phyloP scores from a whole-genome alignment of 106 monocot genomes.

The Apostasia ramifera region DNA sequence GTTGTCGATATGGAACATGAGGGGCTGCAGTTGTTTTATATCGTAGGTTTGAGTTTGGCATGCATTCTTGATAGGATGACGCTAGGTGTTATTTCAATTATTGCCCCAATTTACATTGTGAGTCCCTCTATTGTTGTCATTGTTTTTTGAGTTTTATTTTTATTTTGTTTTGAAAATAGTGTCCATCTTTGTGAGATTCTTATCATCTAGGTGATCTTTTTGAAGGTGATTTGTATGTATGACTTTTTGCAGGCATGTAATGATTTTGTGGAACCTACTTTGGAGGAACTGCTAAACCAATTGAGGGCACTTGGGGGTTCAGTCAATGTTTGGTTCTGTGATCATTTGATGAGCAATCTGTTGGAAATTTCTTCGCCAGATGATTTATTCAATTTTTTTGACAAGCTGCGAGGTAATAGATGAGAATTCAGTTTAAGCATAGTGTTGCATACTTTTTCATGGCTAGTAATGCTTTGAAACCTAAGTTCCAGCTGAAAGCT shows the following conservation, averaged over 20 bases:
- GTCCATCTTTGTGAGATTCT: too few species aligned
- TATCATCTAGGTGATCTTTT: too few species aligned
- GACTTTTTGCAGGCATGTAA: constrained; percentile 53
- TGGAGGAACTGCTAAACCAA: constrained; percentile 68
- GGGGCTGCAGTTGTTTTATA: too few species aligned
- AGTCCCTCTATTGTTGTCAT: too few species aligned
- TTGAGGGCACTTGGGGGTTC: constrained; percentile 43
- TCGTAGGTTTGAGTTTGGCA: too few species aligned
- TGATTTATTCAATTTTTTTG: constrained; percentile 91
- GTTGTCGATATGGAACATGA: too few species aligned
- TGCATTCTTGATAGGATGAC: too few species aligned
- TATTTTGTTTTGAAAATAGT: too few species aligned
- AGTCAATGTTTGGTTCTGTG: constrained; percentile 41
- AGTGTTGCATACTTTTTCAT: not conserved
- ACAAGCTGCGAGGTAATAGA: constrained; percentile 65
- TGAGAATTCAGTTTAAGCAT: not conserved
- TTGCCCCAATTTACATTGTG: too few species aligned
- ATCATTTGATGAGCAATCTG: constrained; percentile 48
- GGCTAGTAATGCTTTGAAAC: too few species aligned
- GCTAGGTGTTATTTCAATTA: too few species aligned
- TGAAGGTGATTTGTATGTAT: not conserved
- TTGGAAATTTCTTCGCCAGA: constrained; percentile 66
- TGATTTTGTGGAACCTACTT: constrained; percentile 69
- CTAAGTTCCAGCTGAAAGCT: not conserved
- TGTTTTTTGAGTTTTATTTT: too few species aligned